phyloP scores from a whole-genome alignment of 106 monocot species.

The Posidonia australis region DNA sequence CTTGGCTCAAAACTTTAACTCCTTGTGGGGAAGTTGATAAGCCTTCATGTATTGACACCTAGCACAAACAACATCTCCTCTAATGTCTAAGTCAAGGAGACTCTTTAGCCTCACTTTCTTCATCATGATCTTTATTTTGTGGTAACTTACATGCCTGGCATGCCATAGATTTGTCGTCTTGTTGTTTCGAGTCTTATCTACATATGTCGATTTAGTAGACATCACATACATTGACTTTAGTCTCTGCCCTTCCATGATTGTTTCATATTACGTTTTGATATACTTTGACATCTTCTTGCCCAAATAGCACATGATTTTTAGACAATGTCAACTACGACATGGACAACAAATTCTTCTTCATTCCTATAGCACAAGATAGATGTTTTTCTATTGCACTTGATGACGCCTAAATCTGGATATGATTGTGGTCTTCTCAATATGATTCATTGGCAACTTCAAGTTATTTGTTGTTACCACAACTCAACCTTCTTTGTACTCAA shows the following conservation, averaged over 20 bases:
- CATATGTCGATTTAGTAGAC: neutral
- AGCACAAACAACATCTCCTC: neutral
- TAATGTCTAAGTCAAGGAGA: conserved; percentile 1
- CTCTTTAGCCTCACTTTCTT: neutral
- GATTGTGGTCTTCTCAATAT: too few relatives aligned
- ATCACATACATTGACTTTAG: neutral
- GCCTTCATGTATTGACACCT: conserved; percentile 13
- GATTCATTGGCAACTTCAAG: too few relatives aligned
- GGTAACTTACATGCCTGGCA: neutral
- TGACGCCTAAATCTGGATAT: too few relatives aligned
- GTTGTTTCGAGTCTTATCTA: neutral
- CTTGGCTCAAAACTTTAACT: conserved; percentile 5
- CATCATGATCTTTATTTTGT: neutral
- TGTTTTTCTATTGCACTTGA: too few relatives aligned
- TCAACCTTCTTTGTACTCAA: too few relatives aligned
- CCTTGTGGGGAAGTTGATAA: conserved; percentile 10
- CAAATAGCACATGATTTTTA: neutral
- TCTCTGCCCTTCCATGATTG: neutral
- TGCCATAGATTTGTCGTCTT: neutral
- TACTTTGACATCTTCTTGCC: neutral
- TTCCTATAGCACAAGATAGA: too few relatives aligned
- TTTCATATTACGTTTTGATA: neutral
- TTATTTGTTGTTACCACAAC: too few relatives aligned
- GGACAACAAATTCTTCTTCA: too few relatives aligned
- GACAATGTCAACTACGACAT: neutral